Conservation (phyloP, 495 filamentous ascomycete species). For the Hypoxylon fuscum region DNA sequence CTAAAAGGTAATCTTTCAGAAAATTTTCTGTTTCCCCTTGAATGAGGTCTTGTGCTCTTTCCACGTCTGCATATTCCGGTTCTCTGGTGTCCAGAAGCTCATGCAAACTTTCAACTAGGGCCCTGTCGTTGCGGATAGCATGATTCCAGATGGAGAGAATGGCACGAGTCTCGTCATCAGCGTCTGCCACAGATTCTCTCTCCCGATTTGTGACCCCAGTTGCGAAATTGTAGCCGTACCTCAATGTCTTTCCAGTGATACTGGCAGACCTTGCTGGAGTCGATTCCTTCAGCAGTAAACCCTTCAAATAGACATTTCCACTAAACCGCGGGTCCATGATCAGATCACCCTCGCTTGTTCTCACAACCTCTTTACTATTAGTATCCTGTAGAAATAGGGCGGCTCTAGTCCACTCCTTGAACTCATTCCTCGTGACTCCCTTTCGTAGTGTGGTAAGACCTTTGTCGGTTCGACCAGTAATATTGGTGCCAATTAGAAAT, state of each 20-base stretch:
- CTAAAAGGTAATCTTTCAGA: conserved; percentile 10
- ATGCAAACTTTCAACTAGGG: conserved; percentile 6
- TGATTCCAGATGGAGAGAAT: conserved; percentile 31
- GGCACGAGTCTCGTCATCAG: conserved; percentile 15
- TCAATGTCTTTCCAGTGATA: conserved; percentile 21
- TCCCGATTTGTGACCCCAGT: conserved; percentile 30
- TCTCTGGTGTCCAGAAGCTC: conserved; percentile 12
- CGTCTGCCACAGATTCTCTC: conserved; percentile 25
- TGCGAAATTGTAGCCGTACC: conserved; percentile 37
- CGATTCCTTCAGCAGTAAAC: conserved; percentile 16
- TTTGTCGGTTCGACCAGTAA: conserved; percentile 21
- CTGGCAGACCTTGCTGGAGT: conserved; percentile 16
- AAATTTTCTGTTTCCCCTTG: background rate
- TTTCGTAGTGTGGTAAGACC: background rate
- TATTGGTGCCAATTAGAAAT: conserved; percentile 6
- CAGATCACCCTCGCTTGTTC: conserved; percentile 14
- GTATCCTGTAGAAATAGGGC: conserved; percentile 23
- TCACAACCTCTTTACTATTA: background rate
- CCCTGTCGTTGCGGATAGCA: background rate
- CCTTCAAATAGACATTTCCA: conserved; percentile 23
- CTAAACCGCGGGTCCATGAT: conserved; percentile 7
- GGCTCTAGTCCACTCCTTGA: conserved; percentile 20
- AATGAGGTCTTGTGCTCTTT: background rate
- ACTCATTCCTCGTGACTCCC: conserved; percentile 9
- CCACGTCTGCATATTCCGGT: conserved; percentile 8